These are phyloP conservation scores for Protea cynaroides DNA, from an alignment of 164 flowering plant species.

Conservation along the genomic window DNA sequence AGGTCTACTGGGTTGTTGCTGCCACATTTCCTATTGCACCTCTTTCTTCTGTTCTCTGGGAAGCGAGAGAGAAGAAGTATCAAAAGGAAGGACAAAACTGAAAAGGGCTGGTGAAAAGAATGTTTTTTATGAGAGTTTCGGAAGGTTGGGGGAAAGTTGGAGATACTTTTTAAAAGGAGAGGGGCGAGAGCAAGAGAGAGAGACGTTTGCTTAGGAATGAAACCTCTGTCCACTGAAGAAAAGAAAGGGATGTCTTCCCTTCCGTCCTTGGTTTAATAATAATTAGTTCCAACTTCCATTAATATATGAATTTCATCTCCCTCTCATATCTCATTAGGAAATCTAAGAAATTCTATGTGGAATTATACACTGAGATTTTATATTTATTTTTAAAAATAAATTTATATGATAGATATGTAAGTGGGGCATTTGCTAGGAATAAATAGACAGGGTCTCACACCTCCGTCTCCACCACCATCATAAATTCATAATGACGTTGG, in stretches of 20 bases:
- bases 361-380: too few relatives aligned
- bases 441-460: too few relatives aligned
- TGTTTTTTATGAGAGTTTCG: slow-evolving; percentile 6
- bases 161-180: not conserved
- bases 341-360: too few relatives aligned
- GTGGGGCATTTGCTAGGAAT: too few relatives aligned
- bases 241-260: slow-evolving; percentile 39
- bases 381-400: too few relatives aligned
- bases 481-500: too few relatives aligned
- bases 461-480: too few relatives aligned
- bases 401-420: too few relatives aligned
- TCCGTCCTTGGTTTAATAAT: slow-evolving; percentile 8
- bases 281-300: slow-evolving; percentile 3
- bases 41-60: slow-evolving; percentile 7
- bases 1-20: slow-evolving; percentile 33
- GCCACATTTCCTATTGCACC: slow-evolving; percentile 38
- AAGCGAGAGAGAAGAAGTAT: slow-evolving; percentile 1
- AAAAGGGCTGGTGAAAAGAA: slow-evolving; percentile 3
- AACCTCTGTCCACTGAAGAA: slow-evolving; percentile 31
- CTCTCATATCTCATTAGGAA: too few relatives aligned
- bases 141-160: slow-evolving; percentile 5
- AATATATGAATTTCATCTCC: too few relatives aligned
- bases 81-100: not conserved
- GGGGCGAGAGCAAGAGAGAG: slow-evolving; percentile 16
- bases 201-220: slow-evolving; percentile 34